Evolutionary conservation across 495 filamentous ascomycete genomes (phyloP).

Genomic region (Penicillium turbatum): DNA sequence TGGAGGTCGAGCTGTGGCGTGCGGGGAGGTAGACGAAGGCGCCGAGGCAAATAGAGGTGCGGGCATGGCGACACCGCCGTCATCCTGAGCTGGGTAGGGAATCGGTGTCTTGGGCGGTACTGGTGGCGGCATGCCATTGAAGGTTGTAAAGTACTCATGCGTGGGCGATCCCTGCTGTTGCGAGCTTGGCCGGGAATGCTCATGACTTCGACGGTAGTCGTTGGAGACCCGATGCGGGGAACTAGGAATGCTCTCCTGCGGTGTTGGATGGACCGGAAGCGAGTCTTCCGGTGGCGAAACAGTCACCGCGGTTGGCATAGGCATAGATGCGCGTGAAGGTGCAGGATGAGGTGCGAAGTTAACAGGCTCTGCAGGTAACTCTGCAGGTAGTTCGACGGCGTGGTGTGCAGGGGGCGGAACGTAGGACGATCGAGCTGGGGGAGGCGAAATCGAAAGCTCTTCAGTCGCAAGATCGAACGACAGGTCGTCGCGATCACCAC

Average conservation of each 20-base stretch:
- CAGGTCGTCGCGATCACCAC: constrained; percentile 22
- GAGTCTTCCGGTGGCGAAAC: constrained; percentile 28
- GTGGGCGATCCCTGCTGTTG: constrained; percentile 41
- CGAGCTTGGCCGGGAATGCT: constrained; percentile 31
- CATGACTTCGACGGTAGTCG: constrained; percentile 36
- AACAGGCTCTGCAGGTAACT: constrained; percentile 57
- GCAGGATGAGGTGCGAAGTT: constrained; percentile 33
- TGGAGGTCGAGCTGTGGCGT: constrained; percentile 49
- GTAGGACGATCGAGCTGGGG: not conserved
- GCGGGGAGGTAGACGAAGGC: constrained; percentile 12
- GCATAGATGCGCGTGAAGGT: constrained; percentile 24
- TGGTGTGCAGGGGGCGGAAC: constrained; percentile 38
- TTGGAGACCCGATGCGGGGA: constrained; percentile 35
- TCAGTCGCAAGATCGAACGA: constrained; percentile 27
- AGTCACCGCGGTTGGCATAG: constrained; percentile 27
- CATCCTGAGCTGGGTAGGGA: constrained; percentile 42
- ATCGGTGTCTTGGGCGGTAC: constrained; percentile 83
- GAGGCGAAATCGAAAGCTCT: constrained; percentile 17
- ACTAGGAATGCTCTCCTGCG: constrained; percentile 23
- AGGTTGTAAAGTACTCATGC: constrained; percentile 36
- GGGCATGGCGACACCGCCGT: constrained; percentile 33
- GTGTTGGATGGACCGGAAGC: constrained; percentile 34
- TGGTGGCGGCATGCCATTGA: constrained; percentile 61
- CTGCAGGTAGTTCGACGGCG: constrained; percentile 64
- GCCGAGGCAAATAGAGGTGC: constrained; percentile 27